Evolutionary conservation across 352 stramenopile species (phyloP).

Genomic region (Phytopythium kandeliae): DNA sequence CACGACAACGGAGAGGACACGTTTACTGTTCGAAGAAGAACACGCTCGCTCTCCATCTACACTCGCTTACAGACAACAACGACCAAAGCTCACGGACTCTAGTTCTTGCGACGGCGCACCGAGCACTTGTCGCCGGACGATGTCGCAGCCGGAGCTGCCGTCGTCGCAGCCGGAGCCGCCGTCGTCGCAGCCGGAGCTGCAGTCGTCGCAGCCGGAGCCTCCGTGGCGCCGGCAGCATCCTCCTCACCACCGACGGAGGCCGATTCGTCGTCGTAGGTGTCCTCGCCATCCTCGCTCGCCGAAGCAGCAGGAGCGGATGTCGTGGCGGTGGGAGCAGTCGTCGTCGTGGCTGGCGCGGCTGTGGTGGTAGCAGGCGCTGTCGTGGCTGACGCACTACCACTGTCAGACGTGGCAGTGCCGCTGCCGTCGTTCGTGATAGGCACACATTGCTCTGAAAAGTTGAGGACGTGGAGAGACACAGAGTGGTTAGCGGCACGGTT

Average conservation of each 20-base stretch:
- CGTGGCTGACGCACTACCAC: neutral
- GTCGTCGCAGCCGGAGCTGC: too few species aligned
- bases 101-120: slow-evolving; percentile 3
- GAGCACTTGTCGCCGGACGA: slow-evolving; percentile 1
- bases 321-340: neutral
- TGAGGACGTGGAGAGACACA: slow-evolving; percentile 39
- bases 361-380: neutral
- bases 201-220: neutral
- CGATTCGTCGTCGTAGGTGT: neutral
- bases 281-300: neutral
- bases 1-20: too few species aligned
- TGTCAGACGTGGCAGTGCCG: neutral
- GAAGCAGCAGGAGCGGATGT: neutral
- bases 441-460: slow-evolving; percentile 30
- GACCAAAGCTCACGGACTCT: too few species aligned
- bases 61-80: neutral
- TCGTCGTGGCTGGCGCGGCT: neutral
- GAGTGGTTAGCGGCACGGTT: slow-evolving; percentile 10
- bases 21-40: neutral
- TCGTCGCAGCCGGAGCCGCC: neutral
- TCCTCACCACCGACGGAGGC: neutral
- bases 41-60: slow-evolving; percentile 1
- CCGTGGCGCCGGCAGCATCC: neutral
- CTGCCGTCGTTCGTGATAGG: slow-evolving; percentile 15
- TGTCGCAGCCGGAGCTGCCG: neutral